A percentile compares a stretch with the other conserved stretches of the same genome.
Evolutionary conservation across 352 stramenopile genomes (phyloP).

Genomic region (Phytophthora podocarpi): DNA sequence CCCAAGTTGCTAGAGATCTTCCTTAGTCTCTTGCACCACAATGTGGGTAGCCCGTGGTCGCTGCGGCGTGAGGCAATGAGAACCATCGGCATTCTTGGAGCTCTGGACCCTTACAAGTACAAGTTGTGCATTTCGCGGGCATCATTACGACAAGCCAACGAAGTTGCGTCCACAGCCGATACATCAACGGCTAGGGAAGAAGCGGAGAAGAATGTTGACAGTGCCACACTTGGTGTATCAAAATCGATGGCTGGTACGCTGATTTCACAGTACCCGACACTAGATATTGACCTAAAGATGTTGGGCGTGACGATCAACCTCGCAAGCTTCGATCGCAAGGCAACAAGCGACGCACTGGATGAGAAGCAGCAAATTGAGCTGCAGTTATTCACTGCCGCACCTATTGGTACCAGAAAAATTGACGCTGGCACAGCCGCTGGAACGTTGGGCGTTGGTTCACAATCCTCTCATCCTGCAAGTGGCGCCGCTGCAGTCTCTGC

Average conservation of each 20-base stretch:
- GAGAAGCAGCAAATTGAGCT: conserved; percentile 90
- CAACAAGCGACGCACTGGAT: conserved; percentile 66
- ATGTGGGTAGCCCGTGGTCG: conserved; percentile 88
- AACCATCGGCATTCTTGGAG: conserved; percentile 95
- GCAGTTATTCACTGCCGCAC: conserved; percentile 83
- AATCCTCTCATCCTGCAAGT: conserved; percentile 36
- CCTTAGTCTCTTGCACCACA: conserved; percentile 94
- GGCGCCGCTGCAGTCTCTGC: conserved; percentile 23
- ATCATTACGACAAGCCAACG: conserved; percentile 73
- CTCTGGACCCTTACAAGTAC: conserved; percentile 97
- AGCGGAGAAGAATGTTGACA: conserved; percentile 23
- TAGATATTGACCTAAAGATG: conserved; percentile 67
- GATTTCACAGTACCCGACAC: conserved; percentile 45
- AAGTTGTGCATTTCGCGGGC: conserved; percentile 77
- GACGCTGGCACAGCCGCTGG: conserved; percentile 35
- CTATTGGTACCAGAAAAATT: conserved; percentile 80
- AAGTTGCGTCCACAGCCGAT: conserved; percentile 44
- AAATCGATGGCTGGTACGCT: conserved; percentile 13
- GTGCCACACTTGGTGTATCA: conserved; percentile 12
- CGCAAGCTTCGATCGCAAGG: conserved; percentile 57
- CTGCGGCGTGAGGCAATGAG: conserved; percentile 96
- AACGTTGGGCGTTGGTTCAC: conserved; percentile 26
- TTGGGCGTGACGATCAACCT: conserved; percentile 63
- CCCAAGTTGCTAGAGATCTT: conserved; percentile 95
- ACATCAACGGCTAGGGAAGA: conserved; percentile 16